Evolutionary conservation across 306 rosid genomes (phyloP), one percentile per base, ranked within the genome.

Genomic region (Begonia fuchsioides): DNA sequence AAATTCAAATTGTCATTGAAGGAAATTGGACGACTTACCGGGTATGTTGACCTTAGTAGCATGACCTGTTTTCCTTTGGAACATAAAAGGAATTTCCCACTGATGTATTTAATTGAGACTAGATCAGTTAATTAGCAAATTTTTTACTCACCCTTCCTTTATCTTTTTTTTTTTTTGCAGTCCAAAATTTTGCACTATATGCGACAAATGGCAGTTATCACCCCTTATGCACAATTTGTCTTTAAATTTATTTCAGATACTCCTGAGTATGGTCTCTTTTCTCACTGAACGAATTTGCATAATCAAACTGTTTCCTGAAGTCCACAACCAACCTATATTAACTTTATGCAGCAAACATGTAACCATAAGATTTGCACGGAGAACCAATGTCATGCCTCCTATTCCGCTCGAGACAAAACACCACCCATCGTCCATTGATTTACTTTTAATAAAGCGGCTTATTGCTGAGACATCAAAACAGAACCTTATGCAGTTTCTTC

Each of bases 11-110:
- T 62, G 97, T 88, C 50, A 88, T 88, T 58, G 97, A 84, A 69
- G 97, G 97, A 45, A 88, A 88, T 47, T 88, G 97, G 97, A 78
- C 97, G 57, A 88, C 95, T 18, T 88, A 88, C 67, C 93, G 97
- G 38, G 97, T 88, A 79, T 55, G 64, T 54, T 46, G n/a, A 47
- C 39, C 32, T 50, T 32, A 51, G 45, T 50, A 35, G 43, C 54
- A 53, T 44, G 47, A 12, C 15, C 50, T 13, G 6, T 46, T 13
- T 46, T 46, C 18, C 15, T 46, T 26, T 26, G 35, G 50, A 15
- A 46, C 13, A 15, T 13, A 7, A 13, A 16, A 46, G 9, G 35
- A 15, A 9, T 46, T 46, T 13, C 15, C 3, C 15, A n/a, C 14
- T 6, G 45, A 13, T 41, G 45, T 11, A 5, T 26, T 10, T n/a